A percentile compares a stretch with the other conserved stretches of the same genome.
These are phyloP conservation scores for Actinomortierella wolfii DNA, from an alignment of 371 early-diverging fungal species.

Conservation along the genomic window DNA sequence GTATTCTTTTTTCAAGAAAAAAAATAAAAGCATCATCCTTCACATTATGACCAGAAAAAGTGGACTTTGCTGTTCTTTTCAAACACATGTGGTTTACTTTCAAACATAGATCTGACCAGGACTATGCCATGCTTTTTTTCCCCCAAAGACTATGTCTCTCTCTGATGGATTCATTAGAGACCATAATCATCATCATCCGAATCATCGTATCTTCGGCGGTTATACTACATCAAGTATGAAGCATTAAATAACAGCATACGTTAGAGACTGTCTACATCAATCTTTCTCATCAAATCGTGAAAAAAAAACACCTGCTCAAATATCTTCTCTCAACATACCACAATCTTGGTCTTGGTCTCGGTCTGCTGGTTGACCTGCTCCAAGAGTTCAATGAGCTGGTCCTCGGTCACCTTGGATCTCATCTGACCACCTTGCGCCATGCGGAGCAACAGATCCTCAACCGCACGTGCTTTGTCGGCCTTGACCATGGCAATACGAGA, in stretches of 20 bases:
- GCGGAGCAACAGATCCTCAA: constrained; percentile 88
- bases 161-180: no score
- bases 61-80: no score
- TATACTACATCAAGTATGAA: constrained; percentile 50
- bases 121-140: no score
- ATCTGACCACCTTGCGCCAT: constrained; percentile 90
- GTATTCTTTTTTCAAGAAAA: not conserved
- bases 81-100: no score
- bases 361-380: constrained; percentile 80
- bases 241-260: not conserved
- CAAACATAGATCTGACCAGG: no score
- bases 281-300: no score
- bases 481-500: constrained; percentile 91
- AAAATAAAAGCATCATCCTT: not conserved
- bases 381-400: constrained; percentile 83
- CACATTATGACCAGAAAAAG: not conserved
- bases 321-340: constrained; percentile 56
- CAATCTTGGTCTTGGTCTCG: constrained; percentile 76
- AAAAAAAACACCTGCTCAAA: no score
- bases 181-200: constrained; percentile 75
- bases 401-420: constrained; percentile 79
- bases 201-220: constrained; percentile 64
- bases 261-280: not conserved
- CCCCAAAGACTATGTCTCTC: no score
- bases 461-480: constrained; percentile 85